Conservation (phyloP, 2,329 filamentous ascomycete genomes). For the Fusarium gaditjirri region DNA sequence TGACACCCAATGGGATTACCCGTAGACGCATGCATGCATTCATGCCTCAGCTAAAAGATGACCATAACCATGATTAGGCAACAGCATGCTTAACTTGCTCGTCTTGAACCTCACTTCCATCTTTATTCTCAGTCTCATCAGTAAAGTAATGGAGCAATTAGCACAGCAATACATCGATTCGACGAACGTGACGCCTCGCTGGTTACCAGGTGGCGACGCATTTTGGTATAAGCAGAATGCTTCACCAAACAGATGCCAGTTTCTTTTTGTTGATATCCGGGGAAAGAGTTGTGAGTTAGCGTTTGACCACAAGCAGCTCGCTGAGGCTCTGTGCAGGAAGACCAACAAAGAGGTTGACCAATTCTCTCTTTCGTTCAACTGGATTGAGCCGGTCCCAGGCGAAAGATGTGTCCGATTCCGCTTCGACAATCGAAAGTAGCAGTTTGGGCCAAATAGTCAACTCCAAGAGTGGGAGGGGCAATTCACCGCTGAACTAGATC, state of each 20-base stretch:
- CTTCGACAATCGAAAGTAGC: slow-evolving; percentile 29
- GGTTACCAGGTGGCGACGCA: slow-evolving; percentile 31
- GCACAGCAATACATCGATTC: slow-evolving; percentile 12
- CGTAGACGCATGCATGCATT: background rate
- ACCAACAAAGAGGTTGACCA: slow-evolving; percentile 13
- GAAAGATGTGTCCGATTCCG: slow-evolving; percentile 33
- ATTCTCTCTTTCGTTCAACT: slow-evolving; percentile 36
- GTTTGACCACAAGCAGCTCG: slow-evolving; percentile 42
- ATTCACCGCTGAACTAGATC: slow-evolving; percentile 5
- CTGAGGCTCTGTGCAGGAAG: slow-evolving; percentile 19
- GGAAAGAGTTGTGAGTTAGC: slow-evolving; percentile 20
- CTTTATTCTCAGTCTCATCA: rapidly evolving
- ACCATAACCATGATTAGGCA: slow-evolving; percentile 8
- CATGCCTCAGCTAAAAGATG: slow-evolving; percentile 16
- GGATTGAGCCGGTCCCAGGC: slow-evolving; percentile 32
- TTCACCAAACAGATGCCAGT: slow-evolving; percentile 26
- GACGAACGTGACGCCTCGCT: slow-evolving; percentile 35
- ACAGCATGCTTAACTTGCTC: background rate
- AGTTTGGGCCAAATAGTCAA: slow-evolving; percentile 25
- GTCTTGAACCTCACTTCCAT: too few relatives aligned
- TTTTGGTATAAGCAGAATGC: slow-evolving; percentile 44
- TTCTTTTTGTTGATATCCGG: slow-evolving; percentile 34
- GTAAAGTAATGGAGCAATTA: background rate
- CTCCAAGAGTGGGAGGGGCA: slow-evolving; percentile 35
- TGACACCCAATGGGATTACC: background rate